Base-by-base conservation (phyloP, 495 filamentous ascomycete species). In the Penicillium malachiteum region DNA sequence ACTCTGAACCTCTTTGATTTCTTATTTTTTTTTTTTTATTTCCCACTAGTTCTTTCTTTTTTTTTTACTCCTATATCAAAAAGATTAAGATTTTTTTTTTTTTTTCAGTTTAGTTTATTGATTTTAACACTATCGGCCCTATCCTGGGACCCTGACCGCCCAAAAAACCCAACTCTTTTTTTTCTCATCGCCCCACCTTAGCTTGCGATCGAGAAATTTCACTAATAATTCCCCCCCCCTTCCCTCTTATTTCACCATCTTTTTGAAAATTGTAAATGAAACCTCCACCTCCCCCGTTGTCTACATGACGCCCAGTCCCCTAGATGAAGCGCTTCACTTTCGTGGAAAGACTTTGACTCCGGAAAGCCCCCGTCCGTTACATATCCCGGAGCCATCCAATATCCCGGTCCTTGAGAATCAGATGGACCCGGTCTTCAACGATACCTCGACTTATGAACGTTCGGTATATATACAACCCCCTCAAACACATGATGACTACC, bases 351-450 rank as follows among this genome's bases (percentile, higher is more conserved):
- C 83, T 52, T 71, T 88, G 67, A 87, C 86, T 69, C 87, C 87
- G 60, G 81, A 88, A 62, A 88, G 85, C 66, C 87, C 87, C 53
- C 81, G 85, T 55, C 87, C 87, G 52, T 60, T 89, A 59, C 84
- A 89, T 69, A 77, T 86, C 62, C 82, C 87, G 59, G 83, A 86
- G 60, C 84, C 86, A 39, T 77, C 85, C 55, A 88, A 83, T 60
- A 86, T 89, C 48, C 85, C 87, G 16, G 81, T 89, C 50, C 80
- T 90, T 55, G 77, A 86, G 61, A 86, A 86, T 61, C 85, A 88
- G 70, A 89, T 83, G 79, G 86, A 90, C 71, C 84, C 85, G 42
- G 66, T 80, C 57, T 88, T 88, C 75, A 85, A 88, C 71, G 84
- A 87, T 64, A 86, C 83, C 26, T 77, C 84, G 16, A 80, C 82